Percentiles rank a stretch among this genome's conserved stretches.
Evolutionary conservation across 148 eudicot species (phyloP).

Genomic region (Chenopodium formosanum): DNA sequence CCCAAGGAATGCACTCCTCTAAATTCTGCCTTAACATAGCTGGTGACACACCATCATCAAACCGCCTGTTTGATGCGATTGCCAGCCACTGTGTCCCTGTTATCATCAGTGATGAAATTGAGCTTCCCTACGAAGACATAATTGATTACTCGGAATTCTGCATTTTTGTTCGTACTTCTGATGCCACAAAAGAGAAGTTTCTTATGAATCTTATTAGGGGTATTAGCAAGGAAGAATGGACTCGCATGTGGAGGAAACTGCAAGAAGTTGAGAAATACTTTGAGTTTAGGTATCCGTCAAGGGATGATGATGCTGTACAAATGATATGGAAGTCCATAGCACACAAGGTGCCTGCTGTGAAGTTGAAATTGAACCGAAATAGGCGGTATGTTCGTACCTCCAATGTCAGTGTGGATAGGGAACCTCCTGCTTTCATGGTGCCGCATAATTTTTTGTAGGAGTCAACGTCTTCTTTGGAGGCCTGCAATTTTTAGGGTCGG

Average conservation of each 20-base stretch:
- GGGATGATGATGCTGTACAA: constrained; percentile 76
- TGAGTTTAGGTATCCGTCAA: constrained; percentile 74
- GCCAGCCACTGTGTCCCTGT: constrained; percentile 96
- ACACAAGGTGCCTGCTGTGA: constrained; percentile 60
- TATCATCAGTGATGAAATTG: constrained; percentile 85
- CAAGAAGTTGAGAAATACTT: constrained; percentile 68
- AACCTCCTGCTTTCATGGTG: constrained; percentile 28
- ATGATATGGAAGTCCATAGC: constrained; percentile 86
- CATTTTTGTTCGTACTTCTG: constrained; percentile 67
- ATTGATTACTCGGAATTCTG: constrained; percentile 85
- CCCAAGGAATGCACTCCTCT: constrained; percentile 81
- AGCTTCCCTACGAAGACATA: constrained; percentile 87
- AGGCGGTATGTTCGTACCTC: constrained; percentile 43
- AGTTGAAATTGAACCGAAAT: constrained; percentile 46
- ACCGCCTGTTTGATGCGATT: constrained; percentile 91
- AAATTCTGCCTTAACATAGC: constrained; percentile 97
- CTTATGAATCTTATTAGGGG: constrained; percentile 66
- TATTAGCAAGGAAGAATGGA: constrained; percentile 81
- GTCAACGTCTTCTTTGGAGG: constrained; percentile 12
- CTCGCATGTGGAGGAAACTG: constrained; percentile 70
- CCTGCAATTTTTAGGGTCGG: neutral
- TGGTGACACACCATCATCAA: constrained; percentile 95
- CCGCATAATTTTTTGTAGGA: constrained; percentile 40
- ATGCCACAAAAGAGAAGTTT: constrained; percentile 64
- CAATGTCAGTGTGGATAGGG: constrained; percentile 15